phyloP scores from a whole-genome alignment of 805 yeast species.

The Spathaspora gorwiae region DNA sequence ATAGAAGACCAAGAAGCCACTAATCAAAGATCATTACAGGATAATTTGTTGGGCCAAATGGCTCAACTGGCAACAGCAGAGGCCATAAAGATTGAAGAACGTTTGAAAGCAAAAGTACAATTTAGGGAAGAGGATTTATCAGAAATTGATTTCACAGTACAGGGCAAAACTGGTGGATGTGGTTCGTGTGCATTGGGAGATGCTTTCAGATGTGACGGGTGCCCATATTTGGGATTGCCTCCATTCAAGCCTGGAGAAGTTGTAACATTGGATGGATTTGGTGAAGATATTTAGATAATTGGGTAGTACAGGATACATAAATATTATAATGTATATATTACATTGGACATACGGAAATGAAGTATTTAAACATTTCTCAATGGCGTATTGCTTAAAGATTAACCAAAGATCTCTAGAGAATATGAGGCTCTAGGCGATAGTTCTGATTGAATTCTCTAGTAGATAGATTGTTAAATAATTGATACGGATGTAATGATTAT shows the following conservation, averaged over 20 bases:
- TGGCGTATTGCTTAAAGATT: too few species aligned
- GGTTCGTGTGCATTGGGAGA: constrained; percentile 97
- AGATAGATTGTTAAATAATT: too few species aligned
- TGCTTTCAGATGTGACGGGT: constrained; percentile 97
- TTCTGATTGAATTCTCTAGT: too few species aligned
- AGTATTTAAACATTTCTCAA: too few species aligned
- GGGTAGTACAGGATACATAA: not conserved
- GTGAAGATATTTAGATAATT: constrained; percentile 58
- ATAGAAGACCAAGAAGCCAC: constrained; percentile 63
- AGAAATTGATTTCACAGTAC: constrained; percentile 93
- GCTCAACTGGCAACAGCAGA: constrained; percentile 50
- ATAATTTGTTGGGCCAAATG: constrained; percentile 41
- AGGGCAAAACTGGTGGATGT: constrained; percentile 96
- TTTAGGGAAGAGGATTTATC: constrained; percentile 68
- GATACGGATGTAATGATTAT: too few species aligned
- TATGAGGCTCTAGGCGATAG: too few species aligned
- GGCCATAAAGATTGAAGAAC: constrained; percentile 51
- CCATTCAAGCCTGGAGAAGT: constrained; percentile 98
- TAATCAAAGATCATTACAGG: constrained; percentile 41
- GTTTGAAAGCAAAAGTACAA: constrained; percentile 45
- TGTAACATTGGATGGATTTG: constrained; percentile 67
- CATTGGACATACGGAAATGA: too few species aligned
- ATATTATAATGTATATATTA: too few species aligned
- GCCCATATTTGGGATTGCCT: constrained; percentile 95
- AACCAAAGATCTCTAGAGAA: too few species aligned